A percentile compares a stretch with the other conserved stretches of the same genome.
Evolutionary conservation across 306 rosid species (phyloP).

Genomic region (Luffa aegyptiaca): DNA sequence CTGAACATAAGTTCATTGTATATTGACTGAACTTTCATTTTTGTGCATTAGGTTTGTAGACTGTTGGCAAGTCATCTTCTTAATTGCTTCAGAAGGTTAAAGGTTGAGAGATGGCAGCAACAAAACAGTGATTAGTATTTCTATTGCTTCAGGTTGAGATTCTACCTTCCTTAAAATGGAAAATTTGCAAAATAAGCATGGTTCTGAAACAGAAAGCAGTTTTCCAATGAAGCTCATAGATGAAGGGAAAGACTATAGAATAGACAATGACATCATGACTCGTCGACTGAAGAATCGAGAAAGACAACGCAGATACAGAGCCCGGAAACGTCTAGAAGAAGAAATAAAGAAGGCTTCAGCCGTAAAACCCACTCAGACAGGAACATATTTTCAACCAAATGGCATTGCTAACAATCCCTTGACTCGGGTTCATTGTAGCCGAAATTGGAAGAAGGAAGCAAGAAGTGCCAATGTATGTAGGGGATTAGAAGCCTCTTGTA

Average conservation of each 20-base stretch:
- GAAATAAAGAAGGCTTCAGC: slow-evolving; percentile 34
- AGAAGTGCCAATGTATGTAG: slow-evolving; percentile 35
- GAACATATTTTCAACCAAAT: slow-evolving; percentile 23
- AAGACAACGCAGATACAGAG: slow-evolving; percentile 86
- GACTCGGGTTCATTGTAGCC: slow-evolving; percentile 37
- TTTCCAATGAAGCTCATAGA: slow-evolving; percentile 37
- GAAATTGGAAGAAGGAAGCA: slow-evolving; percentile 93
- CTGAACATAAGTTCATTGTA: neutral
- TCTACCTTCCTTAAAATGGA: slow-evolving; percentile 36
- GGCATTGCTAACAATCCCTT: slow-evolving; percentile 22
- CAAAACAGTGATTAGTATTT: neutral
- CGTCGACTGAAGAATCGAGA: slow-evolving; percentile 84
- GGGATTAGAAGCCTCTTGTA: slow-evolving; percentile 25
- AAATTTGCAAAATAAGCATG: slow-evolving; percentile 29
- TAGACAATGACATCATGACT: slow-evolving; percentile 40
- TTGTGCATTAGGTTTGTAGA: neutral
- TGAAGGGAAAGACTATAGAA: slow-evolving; percentile 32
- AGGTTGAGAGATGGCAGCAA: neutral
- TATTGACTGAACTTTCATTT: neutral
- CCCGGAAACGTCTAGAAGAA: slow-evolving; percentile 76
- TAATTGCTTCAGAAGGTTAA: neutral
- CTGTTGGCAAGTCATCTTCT: neutral
- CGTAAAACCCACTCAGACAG: slow-evolving; percentile 13
- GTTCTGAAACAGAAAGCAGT: slow-evolving; percentile 29
- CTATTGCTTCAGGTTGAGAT: neutral